Conservation (phyloP, 2,329 filamentous ascomycete genomes). For the Davidsoniella virescens region DNA sequence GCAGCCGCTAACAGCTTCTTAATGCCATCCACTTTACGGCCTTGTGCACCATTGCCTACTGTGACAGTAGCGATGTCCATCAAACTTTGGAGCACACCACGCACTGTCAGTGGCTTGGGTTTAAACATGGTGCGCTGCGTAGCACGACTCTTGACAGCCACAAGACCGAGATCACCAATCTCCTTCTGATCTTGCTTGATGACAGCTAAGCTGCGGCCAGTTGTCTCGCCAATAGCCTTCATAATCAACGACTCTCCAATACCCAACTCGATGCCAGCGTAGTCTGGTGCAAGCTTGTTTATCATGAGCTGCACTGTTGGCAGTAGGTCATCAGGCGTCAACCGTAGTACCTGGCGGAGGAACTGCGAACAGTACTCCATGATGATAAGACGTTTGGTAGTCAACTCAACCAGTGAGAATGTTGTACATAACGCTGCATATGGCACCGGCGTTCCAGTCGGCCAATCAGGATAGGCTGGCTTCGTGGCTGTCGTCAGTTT, state of each 20-base stretch:
- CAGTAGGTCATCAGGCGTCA: slow-evolving; percentile 76
- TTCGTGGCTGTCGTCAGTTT: slow-evolving; percentile 50
- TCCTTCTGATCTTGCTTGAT: slow-evolving; percentile 95
- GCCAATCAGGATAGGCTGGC: slow-evolving; percentile 92
- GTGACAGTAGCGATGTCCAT: slow-evolving; percentile 76
- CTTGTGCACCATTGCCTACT: slow-evolving; percentile 66
- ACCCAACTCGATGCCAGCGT: slow-evolving; percentile 90
- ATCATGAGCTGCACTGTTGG: slow-evolving; percentile 90
- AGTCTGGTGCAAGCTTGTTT: slow-evolving; percentile 93
- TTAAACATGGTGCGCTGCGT: slow-evolving; percentile 99
- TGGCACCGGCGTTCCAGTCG: slow-evolving; percentile 70
- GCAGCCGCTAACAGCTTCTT: slow-evolving; percentile 92
- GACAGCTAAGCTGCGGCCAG: slow-evolving; percentile 68
- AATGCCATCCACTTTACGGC: slow-evolving; percentile 81
- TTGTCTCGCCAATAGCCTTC: slow-evolving; percentile 94
- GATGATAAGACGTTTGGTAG: slow-evolving; percentile 78
- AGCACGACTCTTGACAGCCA: slow-evolving; percentile 86
- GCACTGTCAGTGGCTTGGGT: slow-evolving; percentile 75
- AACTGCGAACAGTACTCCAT: slow-evolving; percentile 80
- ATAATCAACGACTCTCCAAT: slow-evolving; percentile 97
- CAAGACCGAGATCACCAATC: slow-evolving; percentile 85
- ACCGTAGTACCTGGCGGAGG: slow-evolving; percentile 77
- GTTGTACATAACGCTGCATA: slow-evolving; percentile 91
- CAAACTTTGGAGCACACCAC: slow-evolving; percentile 71
- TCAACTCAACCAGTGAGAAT: slow-evolving; percentile 89